phyloP scores from a whole-genome alignment of 2,329 filamentous ascomycete genomes.

The Xylariales sp. region DNA sequence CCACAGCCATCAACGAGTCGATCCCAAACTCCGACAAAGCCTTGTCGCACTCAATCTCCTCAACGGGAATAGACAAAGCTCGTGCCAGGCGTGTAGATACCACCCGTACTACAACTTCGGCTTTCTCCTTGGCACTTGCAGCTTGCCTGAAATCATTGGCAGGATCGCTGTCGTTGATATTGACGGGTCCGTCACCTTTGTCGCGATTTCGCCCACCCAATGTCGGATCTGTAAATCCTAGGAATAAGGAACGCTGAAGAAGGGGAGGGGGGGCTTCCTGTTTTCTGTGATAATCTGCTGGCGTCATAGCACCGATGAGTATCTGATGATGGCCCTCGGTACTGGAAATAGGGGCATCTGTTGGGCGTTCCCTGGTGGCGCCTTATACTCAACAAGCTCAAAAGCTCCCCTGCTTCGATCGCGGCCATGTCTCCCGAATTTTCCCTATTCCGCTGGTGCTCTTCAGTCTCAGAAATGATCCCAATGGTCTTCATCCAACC shows the following conservation, averaged over 20 bases:
- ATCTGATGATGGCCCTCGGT: too few relatives aligned
- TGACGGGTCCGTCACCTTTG: too few relatives aligned
- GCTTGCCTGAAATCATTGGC: too few relatives aligned
- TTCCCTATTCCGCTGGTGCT: slow-evolving; percentile 35
- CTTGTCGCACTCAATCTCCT: slow-evolving; percentile 46
- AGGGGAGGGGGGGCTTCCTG: too few relatives aligned
- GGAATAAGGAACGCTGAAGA: too few relatives aligned
- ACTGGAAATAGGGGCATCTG: not conserved
- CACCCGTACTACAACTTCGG: slow-evolving; percentile 36
- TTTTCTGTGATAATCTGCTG: too few relatives aligned
- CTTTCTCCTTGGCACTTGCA: too few relatives aligned
- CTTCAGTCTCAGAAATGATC: slow-evolving; percentile 30
- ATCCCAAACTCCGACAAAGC: slow-evolving; percentile 48
- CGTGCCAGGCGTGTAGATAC: slow-evolving; percentile 41
- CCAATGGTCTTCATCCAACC: slow-evolving; percentile 31
- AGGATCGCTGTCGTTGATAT: too few relatives aligned
- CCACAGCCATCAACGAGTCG: slow-evolving; percentile 51
- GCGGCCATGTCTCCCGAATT: slow-evolving; percentile 38
- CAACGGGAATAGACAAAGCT: slow-evolving; percentile 39
- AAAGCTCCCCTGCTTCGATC: slow-evolving; percentile 43
- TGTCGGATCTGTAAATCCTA: too few relatives aligned
- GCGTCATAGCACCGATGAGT: too few relatives aligned
- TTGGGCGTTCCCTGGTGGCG: too few relatives aligned
- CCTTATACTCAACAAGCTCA: slow-evolving; percentile 40
- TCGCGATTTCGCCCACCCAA: too few relatives aligned